Evolutionary conservation across 306 rosid genomes (phyloP).

Genomic region (Medicago lupulina): DNA sequence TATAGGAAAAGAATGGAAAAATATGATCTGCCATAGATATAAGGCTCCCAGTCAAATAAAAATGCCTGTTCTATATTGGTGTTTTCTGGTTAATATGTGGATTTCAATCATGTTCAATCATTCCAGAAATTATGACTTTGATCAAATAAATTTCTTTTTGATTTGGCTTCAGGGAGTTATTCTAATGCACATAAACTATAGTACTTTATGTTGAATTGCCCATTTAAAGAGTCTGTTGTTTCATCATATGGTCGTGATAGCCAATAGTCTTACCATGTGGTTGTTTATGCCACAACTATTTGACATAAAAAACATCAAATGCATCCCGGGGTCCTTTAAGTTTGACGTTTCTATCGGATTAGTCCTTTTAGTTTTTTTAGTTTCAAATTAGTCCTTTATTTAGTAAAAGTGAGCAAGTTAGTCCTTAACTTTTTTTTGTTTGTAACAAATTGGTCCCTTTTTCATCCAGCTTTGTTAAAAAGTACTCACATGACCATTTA

Average conservation of each 20-base stretch:
- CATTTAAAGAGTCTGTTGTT: constrained; percentile 18
- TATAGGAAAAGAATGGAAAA: constrained; percentile 29
- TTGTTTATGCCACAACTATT: constrained; percentile 36
- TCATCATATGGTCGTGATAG: constrained; percentile 19
- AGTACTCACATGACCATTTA: no score
- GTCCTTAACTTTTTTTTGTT: no score
- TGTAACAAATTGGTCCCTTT: no score
- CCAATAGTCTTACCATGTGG: constrained; percentile 7
- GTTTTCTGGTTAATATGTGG: constrained; percentile 15
- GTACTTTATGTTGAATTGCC: constrained; percentile 28
- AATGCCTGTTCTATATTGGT: constrained; percentile 23
- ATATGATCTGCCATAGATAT: constrained; percentile 14
- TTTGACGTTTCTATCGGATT: no score
- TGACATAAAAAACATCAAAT: background rate
- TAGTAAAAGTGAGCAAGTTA: no score
- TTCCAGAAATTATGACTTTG: constrained; percentile 14
- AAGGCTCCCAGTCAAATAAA: constrained; percentile 4
- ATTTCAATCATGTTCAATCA: constrained; percentile 19
- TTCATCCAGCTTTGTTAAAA: no score
- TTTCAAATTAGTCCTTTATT: no score
- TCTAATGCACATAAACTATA: constrained; percentile 5
- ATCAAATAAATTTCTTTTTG: background rate
- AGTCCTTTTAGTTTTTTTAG: no score
- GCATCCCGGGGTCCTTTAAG: no score
- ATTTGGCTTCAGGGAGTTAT: constrained; percentile 30